Base-by-base conservation (phyloP, 495 filamentous ascomycete species). In the Umbilicaria muhlenbergii region DNA sequence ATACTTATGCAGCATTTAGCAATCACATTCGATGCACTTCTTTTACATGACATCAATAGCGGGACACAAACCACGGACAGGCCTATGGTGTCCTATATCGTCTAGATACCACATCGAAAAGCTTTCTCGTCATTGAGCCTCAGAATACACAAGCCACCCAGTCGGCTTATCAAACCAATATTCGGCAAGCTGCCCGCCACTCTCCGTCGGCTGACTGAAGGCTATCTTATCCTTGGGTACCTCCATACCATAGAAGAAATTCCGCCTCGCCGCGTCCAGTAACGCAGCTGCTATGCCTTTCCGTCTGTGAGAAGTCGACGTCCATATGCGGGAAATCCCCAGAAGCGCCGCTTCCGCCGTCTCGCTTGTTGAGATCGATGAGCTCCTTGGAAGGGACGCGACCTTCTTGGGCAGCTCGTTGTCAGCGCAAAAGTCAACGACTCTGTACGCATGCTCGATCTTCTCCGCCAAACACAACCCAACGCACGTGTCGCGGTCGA, bases 121-220 rank as follows among this genome's bases (percentile, higher is more conserved):
- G 41, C 11, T n/a, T n/a, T 37, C 42, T 36, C 39, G 18, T 38
- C 19, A 48, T 53, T 51, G 56, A 31, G 50, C 55, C 47, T 69
- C 68, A 39, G 63, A 57, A 57, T 72, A 74, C 33, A 72, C 67
- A 62, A 67, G 67, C 70, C 70, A 74, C 39, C 60, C 62, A 43
- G 61, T 59, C 34, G 66, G 59, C 2, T 48, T 57, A 32, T 69
- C 70, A 46, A 81, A 83, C 62, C 80, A 85, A 34, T 65, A 67
- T 56, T 71, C 65, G 11, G 81, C 80, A 46, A 85, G 60, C 34
- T 55, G 51, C 17, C 66, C 69, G 17, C 80, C 80, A 52, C 75
- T 81, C 52, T 77, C 78, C 2, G 80, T 85, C n/a, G 79, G 78
- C 51, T 84, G 81, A 54, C 78, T 83, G 55, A 84, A 84, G 16